phyloP scores from a whole-genome alignment of 192 early-diverging fungal species.

The Backusella macrospora region DNA sequence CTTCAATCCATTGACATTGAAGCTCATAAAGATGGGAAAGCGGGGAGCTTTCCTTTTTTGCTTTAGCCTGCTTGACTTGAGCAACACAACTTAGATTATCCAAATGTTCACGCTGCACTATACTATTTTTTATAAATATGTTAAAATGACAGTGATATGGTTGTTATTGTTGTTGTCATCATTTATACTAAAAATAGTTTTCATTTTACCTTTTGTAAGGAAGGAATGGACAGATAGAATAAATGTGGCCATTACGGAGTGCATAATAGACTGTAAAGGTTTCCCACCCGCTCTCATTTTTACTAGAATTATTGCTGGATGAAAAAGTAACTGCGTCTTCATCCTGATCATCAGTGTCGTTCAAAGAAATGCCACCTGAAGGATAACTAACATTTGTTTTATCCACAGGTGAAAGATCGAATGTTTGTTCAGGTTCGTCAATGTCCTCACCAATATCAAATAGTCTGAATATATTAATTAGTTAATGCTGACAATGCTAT shows the following conservation, averaged over 20 bases:
- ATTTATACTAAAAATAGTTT: too few species aligned
- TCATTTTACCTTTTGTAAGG: constrained; percentile 61
- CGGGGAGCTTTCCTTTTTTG: not conserved
- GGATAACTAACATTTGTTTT: not conserved
- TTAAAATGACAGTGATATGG: not conserved
- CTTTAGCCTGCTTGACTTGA: not conserved
- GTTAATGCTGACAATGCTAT: not conserved
- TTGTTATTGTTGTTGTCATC: not conserved
- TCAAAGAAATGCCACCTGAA: constrained; percentile 1
- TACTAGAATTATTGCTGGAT: constrained; percentile 20
- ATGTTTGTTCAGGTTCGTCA: constrained; percentile 70
- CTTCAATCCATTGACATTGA: constrained; percentile 50
- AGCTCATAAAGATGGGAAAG: constrained; percentile 34
- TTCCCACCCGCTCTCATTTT: constrained; percentile 63
- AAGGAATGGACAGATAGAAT: constrained; percentile 77
- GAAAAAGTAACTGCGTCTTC: constrained; percentile 27
- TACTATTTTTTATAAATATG: constrained; percentile 32
- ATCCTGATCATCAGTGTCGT: constrained; percentile 10
- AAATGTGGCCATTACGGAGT: constrained; percentile 71
- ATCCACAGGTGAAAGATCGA: constrained; percentile 45
- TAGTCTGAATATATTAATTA: constrained; percentile 49
- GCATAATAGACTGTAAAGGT: constrained; percentile 70
- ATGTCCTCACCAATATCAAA: constrained; percentile 66
- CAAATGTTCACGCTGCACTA: constrained; percentile 26
- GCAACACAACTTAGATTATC: constrained; percentile 5